These are phyloP conservation scores for Sarcomyxa edulis DNA, from an alignment of 768 basidiomycete genomes.

Conservation along the genomic window DNA sequence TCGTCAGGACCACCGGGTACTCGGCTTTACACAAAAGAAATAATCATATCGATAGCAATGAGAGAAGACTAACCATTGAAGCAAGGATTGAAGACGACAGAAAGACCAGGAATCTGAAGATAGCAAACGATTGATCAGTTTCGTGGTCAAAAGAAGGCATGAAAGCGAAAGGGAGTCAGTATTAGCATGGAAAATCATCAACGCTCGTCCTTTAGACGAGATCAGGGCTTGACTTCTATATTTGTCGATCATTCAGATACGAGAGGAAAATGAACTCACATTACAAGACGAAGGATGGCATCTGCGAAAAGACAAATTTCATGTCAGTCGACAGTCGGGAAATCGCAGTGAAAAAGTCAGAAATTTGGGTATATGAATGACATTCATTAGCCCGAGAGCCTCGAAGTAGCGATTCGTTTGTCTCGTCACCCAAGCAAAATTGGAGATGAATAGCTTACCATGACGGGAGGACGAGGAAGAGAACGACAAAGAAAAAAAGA, in stretches of 20 bases:
- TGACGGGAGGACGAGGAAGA: conserved; percentile 4
- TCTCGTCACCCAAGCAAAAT: conserved; percentile 50
- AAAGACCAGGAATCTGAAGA: too few species aligned
- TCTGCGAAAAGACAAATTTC: too few species aligned
- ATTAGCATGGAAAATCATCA: conserved; percentile 92
- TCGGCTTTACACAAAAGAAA: conserved; percentile 15
- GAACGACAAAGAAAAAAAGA: conserved; percentile 13
- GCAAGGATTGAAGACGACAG: conserved; percentile 8
- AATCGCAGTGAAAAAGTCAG: conserved; percentile 39
- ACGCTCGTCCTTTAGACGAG: conserved; percentile 63
- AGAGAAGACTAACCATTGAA: too few species aligned
- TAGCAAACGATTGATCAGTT: too few species aligned
- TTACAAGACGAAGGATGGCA: conserved; percentile 4
- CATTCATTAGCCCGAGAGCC: conserved; percentile 62
- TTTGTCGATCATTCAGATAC: conserved; percentile 51
- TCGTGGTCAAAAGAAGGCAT: conserved; percentile 4
- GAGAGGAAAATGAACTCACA: conserved; percentile 22
- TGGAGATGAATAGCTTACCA: neutral
- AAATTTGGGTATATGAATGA: conserved; percentile 88
- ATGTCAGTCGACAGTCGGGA: too few species aligned
- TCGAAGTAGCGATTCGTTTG: conserved; percentile 87
- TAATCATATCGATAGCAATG: conserved; percentile 22
- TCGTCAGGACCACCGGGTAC: conserved; percentile 15
- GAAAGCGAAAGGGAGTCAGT: conserved; percentile 41
- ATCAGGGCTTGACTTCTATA: conserved; percentile 93